phyloP scores from a whole-genome alignment of 805 yeast species.

The Pichia cephalocereana region DNA sequence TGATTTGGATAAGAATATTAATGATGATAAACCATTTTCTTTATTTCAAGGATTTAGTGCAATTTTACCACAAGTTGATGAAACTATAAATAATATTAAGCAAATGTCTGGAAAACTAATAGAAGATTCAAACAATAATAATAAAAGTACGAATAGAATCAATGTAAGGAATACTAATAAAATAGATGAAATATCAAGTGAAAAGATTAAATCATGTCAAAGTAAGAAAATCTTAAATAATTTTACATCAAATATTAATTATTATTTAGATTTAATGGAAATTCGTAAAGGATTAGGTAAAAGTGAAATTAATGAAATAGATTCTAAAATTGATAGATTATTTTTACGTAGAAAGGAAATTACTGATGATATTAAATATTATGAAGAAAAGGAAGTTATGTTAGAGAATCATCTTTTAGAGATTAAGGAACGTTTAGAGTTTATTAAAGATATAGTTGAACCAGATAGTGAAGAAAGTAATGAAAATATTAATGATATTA shows the following conservation, averaged over 20 bases:
- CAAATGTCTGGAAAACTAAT: constrained; percentile 1
- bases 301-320: constrained; percentile 56
- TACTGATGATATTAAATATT: constrained; percentile 47
- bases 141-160: not conserved
- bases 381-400: constrained; percentile 53
- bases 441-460: constrained; percentile 31
- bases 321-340: constrained; percentile 43
- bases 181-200: constrained; percentile 31
- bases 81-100: constrained; percentile 24
- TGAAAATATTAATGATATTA: not conserved
- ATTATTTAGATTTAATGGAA: constrained; percentile 45
- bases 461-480: constrained; percentile 16
- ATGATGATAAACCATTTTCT: constrained; percentile 30
- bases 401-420: constrained; percentile 40
- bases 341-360: constrained; percentile 42
- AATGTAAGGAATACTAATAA: not conserved
- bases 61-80: constrained; percentile 41
- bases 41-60: constrained; percentile 66
- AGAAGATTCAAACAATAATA: not conserved
- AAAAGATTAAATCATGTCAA: constrained; percentile 34
- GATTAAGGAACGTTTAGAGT: constrained; percentile 34
- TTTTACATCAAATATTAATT: constrained; percentile 32
- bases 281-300: constrained; percentile 58
- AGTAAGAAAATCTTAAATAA: constrained; percentile 26
- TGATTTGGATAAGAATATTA: too few species aligned